A percentile compares a stretch with the other conserved stretches of the same genome.
Conservation (phyloP, 306 rosid genomes). For the Abrus pulchellus region DNA sequence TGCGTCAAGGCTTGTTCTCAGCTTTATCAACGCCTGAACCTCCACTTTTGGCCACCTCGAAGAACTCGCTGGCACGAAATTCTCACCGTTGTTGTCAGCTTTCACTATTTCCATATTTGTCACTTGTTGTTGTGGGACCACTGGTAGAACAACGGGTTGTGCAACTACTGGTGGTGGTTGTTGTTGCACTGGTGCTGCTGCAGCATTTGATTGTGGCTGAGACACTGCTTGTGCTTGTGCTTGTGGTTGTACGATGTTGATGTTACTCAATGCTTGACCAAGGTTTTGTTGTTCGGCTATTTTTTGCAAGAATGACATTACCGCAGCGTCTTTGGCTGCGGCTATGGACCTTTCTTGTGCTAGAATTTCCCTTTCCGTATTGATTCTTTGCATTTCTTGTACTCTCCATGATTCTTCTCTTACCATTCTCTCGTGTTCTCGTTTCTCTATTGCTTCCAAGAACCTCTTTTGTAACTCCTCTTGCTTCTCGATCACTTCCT, state of each 20-base stretch:
- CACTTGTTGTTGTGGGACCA: constrained; percentile 2
- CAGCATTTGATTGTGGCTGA: not conserved
- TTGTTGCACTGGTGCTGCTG: constrained; percentile 13
- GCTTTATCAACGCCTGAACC: constrained; percentile 76
- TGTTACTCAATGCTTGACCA: constrained; percentile 38
- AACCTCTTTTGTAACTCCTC: constrained; percentile 78
- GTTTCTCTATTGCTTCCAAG: constrained; percentile 81
- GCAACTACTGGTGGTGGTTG: not conserved
- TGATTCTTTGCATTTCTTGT: constrained; percentile 75
- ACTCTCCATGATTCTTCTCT: constrained; percentile 89
- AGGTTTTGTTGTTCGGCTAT: constrained; percentile 67
- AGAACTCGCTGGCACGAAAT: constrained; percentile 42
- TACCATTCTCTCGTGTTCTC: constrained; percentile 71
- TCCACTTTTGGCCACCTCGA: constrained; percentile 96
- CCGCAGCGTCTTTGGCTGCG: constrained; percentile 76
- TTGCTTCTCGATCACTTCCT: constrained; percentile 79
- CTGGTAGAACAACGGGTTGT: not conserved
- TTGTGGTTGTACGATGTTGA: constrained; percentile 26
- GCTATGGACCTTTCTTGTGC: constrained; percentile 80
- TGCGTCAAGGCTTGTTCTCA: constrained; percentile 63
- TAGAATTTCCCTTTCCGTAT: constrained; percentile 71
- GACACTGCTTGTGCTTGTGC: not conserved
- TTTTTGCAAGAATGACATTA: constrained; percentile 79
- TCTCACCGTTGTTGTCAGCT: constrained; percentile 46
- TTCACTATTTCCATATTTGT: constrained; percentile 52